Evolutionary conservation across 768 basidiomycete genomes (phyloP).

Genomic region (Punctularia strigosozonata): DNA sequence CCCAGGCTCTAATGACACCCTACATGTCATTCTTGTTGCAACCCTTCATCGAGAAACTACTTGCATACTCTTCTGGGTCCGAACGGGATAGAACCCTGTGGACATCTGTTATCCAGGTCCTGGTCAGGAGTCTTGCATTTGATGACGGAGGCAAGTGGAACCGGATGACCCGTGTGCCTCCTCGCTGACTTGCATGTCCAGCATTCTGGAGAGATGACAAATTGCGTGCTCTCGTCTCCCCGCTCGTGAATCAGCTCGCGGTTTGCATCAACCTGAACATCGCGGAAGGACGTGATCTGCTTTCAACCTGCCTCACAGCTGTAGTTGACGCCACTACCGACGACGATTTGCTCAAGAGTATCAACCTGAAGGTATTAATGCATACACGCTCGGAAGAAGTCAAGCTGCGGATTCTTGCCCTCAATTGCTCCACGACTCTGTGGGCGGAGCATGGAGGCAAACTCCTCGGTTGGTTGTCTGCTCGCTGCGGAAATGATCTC

Average conservation of each 20-base stretch:
- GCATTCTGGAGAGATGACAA: constrained; percentile 89
- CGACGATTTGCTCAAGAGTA: constrained; percentile 50
- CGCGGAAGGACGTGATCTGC: constrained; percentile 24
- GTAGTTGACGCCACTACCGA: constrained; percentile 48
- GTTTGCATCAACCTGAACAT: constrained; percentile 29
- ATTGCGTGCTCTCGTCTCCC: constrained; percentile 44
- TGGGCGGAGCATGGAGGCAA: constrained; percentile 74
- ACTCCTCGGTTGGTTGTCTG: constrained; percentile 45
- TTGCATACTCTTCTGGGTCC: constrained; percentile 27
- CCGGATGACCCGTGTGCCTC: neutral
- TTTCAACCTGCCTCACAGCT: constrained; percentile 41
- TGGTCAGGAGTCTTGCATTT: constrained; percentile 57
- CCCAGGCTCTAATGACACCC: constrained; percentile 75
- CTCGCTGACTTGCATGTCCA: constrained; percentile 16
- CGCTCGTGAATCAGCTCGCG: constrained; percentile 56
- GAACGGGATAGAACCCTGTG: constrained; percentile 39
- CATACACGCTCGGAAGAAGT: constrained; percentile 79
- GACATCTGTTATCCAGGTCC: constrained; percentile 43
- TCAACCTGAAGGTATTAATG: constrained; percentile 82
- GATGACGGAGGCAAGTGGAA: constrained; percentile 68
- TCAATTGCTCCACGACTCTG: constrained; percentile 54
- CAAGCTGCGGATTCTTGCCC: constrained; percentile 54
- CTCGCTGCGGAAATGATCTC: neutral
- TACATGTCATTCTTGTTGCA: constrained; percentile 74
- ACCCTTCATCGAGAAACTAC: constrained; percentile 53